These are phyloP conservation scores for Sugiyamaella mastotermitis DNA, from an alignment of 805 yeast genomes.

Conservation along the genomic window DNA sequence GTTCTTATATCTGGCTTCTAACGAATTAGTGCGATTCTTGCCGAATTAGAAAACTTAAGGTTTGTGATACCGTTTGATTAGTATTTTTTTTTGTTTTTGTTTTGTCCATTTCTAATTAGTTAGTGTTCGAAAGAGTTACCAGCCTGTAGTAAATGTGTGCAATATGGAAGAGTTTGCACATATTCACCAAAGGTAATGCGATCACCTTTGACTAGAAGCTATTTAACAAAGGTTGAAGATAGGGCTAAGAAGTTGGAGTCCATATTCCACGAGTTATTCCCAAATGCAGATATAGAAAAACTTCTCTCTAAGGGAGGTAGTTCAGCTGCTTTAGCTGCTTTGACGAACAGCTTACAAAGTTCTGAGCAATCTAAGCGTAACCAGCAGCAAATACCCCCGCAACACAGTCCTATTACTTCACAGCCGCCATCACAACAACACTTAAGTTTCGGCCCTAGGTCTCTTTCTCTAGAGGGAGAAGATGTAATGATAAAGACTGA, in stretches of 20 bases:
- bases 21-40: slow-evolving; percentile 92
- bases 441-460: slow-evolving; percentile 3
- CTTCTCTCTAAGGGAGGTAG: slow-evolving; percentile 16
- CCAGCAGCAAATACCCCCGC: slow-evolving; percentile 1
- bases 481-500: slow-evolving; percentile 4
- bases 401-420: slow-evolving; percentile 1
- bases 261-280: slow-evolving; percentile 39
- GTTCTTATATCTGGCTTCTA: too few species aligned
- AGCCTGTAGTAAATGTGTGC: slow-evolving; percentile 65
- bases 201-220: slow-evolving; percentile 69
- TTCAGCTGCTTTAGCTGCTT: neutral
- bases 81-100: too few species aligned
- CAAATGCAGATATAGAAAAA: slow-evolving; percentile 42
- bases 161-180: slow-evolving; percentile 66
- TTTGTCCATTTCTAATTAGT: too few species aligned
- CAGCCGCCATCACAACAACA: neutral
- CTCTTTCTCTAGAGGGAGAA: too few species aligned
- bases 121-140: slow-evolving; percentile 78
- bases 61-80: too few species aligned
- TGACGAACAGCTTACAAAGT: neutral
- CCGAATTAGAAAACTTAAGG: slow-evolving; percentile 66
- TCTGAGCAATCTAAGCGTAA: slow-evolving; percentile 1
- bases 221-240: slow-evolving; percentile 69
- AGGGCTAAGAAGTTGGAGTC: slow-evolving; percentile 43
- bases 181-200: slow-evolving; percentile 75